Evolutionary conservation across 2,329 filamentous ascomycete species (phyloP).

Genomic region (Ophiostoma piceae): DNA sequence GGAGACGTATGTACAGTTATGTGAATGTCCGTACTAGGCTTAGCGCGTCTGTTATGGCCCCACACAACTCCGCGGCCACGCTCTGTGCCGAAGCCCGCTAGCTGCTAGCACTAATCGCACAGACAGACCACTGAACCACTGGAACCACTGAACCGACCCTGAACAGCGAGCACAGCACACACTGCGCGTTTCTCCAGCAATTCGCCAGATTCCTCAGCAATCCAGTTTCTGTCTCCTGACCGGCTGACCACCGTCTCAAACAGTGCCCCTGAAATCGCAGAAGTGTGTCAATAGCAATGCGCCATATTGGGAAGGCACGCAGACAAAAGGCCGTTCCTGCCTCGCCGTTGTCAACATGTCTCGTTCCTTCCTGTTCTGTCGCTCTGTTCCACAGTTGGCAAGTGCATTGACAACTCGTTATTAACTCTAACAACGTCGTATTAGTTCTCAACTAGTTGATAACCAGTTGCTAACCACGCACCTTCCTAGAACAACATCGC

Average conservation of each 20-base stretch:
- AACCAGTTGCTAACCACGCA: not conserved
- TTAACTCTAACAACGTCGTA: not conserved
- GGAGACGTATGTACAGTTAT: not conserved
- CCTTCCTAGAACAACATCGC: not conserved
- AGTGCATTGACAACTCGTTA: not conserved
- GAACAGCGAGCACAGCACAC: not conserved
- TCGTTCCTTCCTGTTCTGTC: not conserved
- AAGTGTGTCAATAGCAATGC: not conserved
- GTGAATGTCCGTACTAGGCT: not conserved
- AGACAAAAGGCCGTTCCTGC: not conserved
- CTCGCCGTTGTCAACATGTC: not conserved
- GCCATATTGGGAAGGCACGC: conserved; percentile 1
- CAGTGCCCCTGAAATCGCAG: not conserved
- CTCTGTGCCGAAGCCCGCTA: conserved; percentile 18
- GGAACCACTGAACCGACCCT: not conserved
- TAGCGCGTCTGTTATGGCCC: not conserved
- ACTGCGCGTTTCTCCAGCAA: conserved; percentile 22
- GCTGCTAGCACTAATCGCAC: not conserved
- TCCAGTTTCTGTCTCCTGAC: not conserved
- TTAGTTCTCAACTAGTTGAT: not conserved
- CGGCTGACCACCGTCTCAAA: not conserved
- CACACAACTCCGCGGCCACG: conserved; percentile 17
- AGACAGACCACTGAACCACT: not conserved
- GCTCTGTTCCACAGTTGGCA: not conserved
- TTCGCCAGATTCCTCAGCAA: conserved; percentile 20